Evolutionary conservation across 2,329 filamentous ascomycete species (phyloP).

Genomic region (Tolypocladium tropicale): DNA sequence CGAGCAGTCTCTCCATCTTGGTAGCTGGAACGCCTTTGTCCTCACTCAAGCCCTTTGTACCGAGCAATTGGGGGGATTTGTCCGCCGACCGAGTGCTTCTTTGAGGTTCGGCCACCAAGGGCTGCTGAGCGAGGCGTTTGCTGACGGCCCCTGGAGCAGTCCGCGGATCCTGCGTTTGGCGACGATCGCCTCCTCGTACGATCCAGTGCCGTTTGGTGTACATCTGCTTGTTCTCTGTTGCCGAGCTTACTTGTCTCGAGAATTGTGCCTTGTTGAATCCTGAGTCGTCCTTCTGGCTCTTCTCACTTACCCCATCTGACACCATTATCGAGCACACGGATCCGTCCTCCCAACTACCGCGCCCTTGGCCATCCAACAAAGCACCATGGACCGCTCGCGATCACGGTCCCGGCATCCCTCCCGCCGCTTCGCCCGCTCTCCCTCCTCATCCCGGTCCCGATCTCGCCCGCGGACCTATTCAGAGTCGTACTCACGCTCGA

Average conservation of each 20-base stretch:
- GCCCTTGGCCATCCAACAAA: neutral
- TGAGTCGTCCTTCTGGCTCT: neutral
- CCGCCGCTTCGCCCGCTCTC: neutral
- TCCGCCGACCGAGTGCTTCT: neutral
- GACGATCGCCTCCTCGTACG: neutral
- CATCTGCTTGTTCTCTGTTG: neutral
- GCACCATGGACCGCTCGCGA: slow-evolving; percentile 4
- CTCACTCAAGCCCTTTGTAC: neutral
- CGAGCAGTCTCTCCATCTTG: neutral
- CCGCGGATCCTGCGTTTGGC: neutral
- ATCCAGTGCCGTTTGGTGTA: neutral
- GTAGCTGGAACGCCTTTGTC: neutral
- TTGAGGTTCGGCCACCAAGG: neutral
- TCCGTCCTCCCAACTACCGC: neutral
- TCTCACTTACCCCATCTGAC: neutral
- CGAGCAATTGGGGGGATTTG: neutral
- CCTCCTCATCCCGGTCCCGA: slow-evolving; percentile 8
- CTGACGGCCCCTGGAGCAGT: neutral
- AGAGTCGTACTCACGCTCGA: slow-evolving; percentile 1
- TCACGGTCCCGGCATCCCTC: slow-evolving; percentile 3
- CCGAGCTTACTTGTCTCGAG: neutral
- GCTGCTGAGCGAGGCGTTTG: neutral
- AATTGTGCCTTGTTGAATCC: neutral
- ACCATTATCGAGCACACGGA: neutral
- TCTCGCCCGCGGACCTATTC: slow-evolving; percentile 5